phyloP scores from a whole-genome alignment of 352 stramenopile genomes.

The Phytophthora litchii region DNA sequence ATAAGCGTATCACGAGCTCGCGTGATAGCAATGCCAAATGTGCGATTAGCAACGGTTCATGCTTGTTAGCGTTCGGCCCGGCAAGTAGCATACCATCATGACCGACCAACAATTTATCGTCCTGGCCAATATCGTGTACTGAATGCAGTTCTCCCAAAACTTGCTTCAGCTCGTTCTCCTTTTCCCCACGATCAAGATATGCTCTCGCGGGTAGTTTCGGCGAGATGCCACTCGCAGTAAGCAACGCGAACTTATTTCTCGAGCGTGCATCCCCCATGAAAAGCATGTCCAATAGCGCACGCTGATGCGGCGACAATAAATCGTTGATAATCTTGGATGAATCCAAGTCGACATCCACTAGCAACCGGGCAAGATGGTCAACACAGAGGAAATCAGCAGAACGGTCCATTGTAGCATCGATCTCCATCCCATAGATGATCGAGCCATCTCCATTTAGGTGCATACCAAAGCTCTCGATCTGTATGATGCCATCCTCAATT shows the following conservation, averaged over 20 bases:
- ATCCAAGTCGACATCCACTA: conserved; percentile 96
- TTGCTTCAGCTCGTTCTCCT: conserved; percentile 98
- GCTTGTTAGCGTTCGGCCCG: conserved; percentile 91
- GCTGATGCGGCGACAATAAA: conserved; percentile 94
- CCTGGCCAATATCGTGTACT: conserved; percentile 95
- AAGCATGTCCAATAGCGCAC: conserved; percentile 93
- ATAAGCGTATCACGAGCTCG: conserved; percentile 94
- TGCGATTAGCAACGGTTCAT: conserved; percentile 93
- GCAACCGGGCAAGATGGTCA: conserved; percentile 95
- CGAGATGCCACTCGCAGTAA: conserved; percentile 97
- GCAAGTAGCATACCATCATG: conserved; percentile 93
- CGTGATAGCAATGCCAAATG: conserved; percentile 93
- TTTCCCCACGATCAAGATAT: conserved; percentile 96
- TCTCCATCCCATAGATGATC: conserved; percentile 89
- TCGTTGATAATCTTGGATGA: conserved; percentile 97
- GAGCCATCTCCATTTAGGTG: conserved; percentile 80
- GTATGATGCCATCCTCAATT: conserved; percentile 92
- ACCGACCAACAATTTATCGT: conserved; percentile 96
- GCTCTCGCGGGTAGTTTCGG: conserved; percentile 94
- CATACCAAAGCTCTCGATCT: conserved; percentile 98
- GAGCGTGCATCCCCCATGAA: conserved; percentile 95
- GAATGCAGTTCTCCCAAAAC: conserved; percentile 94
- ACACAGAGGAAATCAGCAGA: conserved; percentile 97
- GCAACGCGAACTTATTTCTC: conserved; percentile 97
- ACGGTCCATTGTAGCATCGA: conserved; percentile 97